phyloP scores from a whole-genome alignment of 2,329 filamentous ascomycete species.

The Fusarium hainanense region DNA sequence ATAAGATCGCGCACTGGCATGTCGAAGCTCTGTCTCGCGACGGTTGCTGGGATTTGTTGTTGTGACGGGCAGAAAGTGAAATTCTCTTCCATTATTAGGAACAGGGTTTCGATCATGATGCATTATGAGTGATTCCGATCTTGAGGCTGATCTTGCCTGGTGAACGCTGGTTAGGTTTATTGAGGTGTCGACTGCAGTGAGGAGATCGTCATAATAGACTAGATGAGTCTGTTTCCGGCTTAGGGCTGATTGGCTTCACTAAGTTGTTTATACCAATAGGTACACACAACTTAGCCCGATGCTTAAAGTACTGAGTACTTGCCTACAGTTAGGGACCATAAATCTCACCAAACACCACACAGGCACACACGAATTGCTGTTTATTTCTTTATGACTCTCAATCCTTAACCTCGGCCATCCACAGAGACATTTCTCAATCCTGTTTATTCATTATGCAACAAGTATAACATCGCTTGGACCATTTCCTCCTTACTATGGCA shows the following conservation, averaged over 20 bases:
- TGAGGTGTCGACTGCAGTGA: background rate
- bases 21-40: slow-evolving; percentile 13
- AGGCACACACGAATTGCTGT: background rate
- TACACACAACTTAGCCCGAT: fast-evolving
- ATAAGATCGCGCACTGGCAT: slow-evolving; percentile 12
- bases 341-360: background rate
- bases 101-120: fast-evolving
- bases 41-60: background rate
- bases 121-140: background rate
- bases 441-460: background rate
- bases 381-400: background rate
- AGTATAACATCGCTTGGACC: background rate
- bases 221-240: background rate
- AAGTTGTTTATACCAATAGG: fast-evolving
- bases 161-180: background rate
- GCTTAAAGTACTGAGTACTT: background rate
- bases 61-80: background rate
- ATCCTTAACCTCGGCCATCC: fast-evolving
- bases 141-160: fast-evolving
- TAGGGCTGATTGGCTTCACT: background rate
- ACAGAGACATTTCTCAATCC: fast-evolving
- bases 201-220: background rate
- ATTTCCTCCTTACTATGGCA: background rate
- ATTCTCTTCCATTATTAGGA: fast-evolving
- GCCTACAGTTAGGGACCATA: fast-evolving